Evolutionary conservation across 2,329 filamentous ascomycete species (phyloP), one percentile per base, ranked within the genome.

Genomic region (Colletotrichum incanum): DNA sequence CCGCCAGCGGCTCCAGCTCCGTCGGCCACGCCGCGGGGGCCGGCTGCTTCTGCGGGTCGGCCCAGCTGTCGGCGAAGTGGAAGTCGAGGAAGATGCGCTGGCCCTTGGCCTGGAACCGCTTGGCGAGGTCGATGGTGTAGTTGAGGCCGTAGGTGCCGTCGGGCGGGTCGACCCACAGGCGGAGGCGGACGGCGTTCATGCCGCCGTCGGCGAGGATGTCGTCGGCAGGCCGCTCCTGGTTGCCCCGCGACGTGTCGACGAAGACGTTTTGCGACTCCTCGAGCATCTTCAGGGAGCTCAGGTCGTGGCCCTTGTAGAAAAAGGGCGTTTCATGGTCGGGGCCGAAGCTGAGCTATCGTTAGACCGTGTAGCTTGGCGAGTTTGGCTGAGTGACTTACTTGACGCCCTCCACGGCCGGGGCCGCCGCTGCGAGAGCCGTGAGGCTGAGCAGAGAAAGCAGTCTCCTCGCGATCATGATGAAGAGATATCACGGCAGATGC

Each of bases 81-180:
- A 80, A 81, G 74, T 82, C 81, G 39, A 83, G 77, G 39, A 82
- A 82, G 75, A 83, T 79, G 31, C 78, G 77, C 72, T 79, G 80
- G 14, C 79, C 80, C 71, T 81, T 79, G 26, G 75, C 72, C n/a
- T 77, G 73, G 72, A 82, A 80, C 18, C 80, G 76, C 60, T 79
- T 77, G 12, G 81, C 81, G 16, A 81, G 76, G 9, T 74, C 71
- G 16, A 81, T 69, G 37, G 77, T 80, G 54, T 72, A 72, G 65
- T 72, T 69, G 45, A 72, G 65, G 37, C 69, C 69, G 23, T 72
- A 72, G 16, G 60, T 72, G n/a, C 69, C 69, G 20, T 69, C 69
- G 14, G 69, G 69, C 16, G 69, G 69, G 39, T 72, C 34, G 37
- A 72, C 69, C 69, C 69, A 72, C 49, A 69, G 69, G 9, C 65